These are phyloP conservation scores for Silene latifolia DNA, from an alignment of 148 eudicot species.

Conservation along the genomic window DNA sequence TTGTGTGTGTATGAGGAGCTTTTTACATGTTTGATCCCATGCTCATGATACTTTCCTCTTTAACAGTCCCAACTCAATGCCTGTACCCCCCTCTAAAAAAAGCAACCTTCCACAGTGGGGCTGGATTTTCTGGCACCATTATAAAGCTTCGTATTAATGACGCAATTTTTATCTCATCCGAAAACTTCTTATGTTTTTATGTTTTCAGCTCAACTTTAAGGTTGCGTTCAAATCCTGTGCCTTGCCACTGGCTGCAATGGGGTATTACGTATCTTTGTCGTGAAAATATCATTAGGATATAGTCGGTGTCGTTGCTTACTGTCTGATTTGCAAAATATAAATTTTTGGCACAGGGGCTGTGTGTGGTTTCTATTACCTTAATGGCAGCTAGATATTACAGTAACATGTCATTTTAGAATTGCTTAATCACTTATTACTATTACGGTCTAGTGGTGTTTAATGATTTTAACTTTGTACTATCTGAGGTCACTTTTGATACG, in stretches of 20 bases:
- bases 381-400: conserved; percentile 2
- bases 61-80: neutral
- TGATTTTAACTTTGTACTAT: conserved; percentile 1
- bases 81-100: neutral
- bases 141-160: neutral
- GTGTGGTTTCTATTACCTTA: neutral
- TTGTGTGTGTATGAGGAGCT: too few species aligned
- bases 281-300: neutral
- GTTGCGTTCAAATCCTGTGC: neutral
- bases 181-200: neutral
- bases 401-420: conserved; percentile 3
- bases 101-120: neutral
- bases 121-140: neutral
- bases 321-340: neutral
- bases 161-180: neutral
- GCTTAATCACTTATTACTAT: neutral
- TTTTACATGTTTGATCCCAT: too few species aligned
- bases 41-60: neutral
- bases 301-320: neutral
- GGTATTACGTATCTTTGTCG: neutral
- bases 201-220: neutral
- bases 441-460: neutral
- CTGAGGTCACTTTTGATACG: conserved; percentile 3
- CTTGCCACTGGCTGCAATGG: neutral
- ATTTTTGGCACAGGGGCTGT: neutral